Evolutionary conservation across 2,329 filamentous ascomycete species (phyloP), one percentile per base, ranked within the genome.

Genomic region (Penicillium occitanis): DNA sequence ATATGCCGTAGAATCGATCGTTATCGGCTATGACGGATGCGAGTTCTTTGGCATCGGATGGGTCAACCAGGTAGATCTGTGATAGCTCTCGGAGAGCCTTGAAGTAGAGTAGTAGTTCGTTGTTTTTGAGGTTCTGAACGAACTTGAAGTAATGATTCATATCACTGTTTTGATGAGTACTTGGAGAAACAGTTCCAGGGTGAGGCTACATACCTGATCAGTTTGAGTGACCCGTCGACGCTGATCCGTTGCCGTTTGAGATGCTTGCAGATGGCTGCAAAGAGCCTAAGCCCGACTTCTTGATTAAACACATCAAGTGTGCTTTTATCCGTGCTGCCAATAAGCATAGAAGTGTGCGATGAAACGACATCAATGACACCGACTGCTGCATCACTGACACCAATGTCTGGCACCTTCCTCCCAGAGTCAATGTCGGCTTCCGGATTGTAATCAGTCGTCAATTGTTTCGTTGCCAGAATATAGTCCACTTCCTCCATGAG

Each of bases 291-390:
- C 0, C 95, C 95, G 30, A 99, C 94, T 81, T 99, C 95, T 79
- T 95, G 92, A 77, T 97, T 97, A 84, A 99, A 99, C 14, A 99
- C 95, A 75, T 99, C 95, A 30, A 99, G 88, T 85, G 97, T 96
- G 68, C 92, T 94, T 83, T 99, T 99, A 76, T 99, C 95, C 1
- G 94, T 98, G 75, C 92, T 96, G 68, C 95, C 95, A 3, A 91
- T 87, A 13, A 99, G 85, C 92, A 99, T 97, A 74, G 86, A 88
- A 1, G 93, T 98, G 77, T 99, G 95, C 17, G 90, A 90, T 25
- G 89, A 90, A 14, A 98, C 91, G 48, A 98, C 87, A 50, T 92
- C 89, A 30, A 97, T 91, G 60, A 99, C 89, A 62, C 90, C 89
- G 69, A 82, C 85, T 4, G 95, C 93, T 17, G 94, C 94, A 51